Conservation (phyloP, 257 asterid genomes). For the Eustoma russellianum region DNA sequence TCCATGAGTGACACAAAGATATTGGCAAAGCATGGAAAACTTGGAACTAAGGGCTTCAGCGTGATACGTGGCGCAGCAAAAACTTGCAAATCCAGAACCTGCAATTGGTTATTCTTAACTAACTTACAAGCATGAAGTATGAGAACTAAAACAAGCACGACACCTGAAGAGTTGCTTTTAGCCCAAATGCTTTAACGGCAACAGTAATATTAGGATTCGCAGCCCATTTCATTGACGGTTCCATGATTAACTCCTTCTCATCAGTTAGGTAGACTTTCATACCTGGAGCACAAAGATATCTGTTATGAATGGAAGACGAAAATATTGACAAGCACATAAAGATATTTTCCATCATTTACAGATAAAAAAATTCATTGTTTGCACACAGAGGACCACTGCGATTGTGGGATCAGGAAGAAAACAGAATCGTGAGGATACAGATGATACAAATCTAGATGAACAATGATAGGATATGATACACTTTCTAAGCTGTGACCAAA, state of each 20-base stretch:
- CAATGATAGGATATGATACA: no score
- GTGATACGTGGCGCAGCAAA: conserved; percentile 96
- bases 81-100: conserved; percentile 89
- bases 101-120: conserved; percentile 13
- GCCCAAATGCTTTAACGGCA: conserved; percentile 71
- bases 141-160: conserved; percentile 4
- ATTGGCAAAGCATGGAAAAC: conserved; percentile 93
- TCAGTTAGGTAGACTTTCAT: conserved; percentile 56
- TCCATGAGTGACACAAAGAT: conserved; percentile 77
- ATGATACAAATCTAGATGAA: no score
- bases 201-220: conserved; percentile 80
- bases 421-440: no score
- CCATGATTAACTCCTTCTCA: conserved; percentile 95
- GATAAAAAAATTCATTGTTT: no score
- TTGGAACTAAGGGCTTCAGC: conserved; percentile 93
- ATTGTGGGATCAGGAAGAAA: no score
- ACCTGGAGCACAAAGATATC: conserved; percentile 24
- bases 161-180: conserved; percentile 91
- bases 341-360: no score
- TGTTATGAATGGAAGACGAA: no score
- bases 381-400: no score
- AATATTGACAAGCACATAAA: no score
- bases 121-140: conserved; percentile 1
- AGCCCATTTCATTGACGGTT: conserved; percentile 97
- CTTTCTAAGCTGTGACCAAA: no score